Conservation (phyloP, 345 rosid species). For the Populus deltoides region DNA sequence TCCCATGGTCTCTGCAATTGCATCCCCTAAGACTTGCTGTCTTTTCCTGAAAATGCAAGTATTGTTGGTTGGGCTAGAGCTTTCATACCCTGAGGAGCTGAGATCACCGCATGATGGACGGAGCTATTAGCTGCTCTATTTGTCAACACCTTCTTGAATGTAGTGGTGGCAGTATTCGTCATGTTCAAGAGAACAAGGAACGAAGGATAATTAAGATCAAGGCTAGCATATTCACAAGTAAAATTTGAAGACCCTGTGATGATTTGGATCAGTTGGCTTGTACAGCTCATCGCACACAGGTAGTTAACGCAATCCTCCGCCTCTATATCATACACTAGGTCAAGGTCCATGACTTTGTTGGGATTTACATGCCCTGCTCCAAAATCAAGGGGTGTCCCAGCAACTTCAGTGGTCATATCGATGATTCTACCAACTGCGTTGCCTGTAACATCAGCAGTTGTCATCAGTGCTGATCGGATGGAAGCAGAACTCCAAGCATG, state of each 20-base stretch:
- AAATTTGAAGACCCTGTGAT: slow-evolving; percentile 31
- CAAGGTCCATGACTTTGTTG: slow-evolving; percentile 41
- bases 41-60: slow-evolving; percentile 28
- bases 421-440: slow-evolving; percentile 26
- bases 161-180: slow-evolving; percentile 36
- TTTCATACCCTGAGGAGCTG: slow-evolving; percentile 34
- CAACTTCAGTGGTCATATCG: slow-evolving; percentile 29
- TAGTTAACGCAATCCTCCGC: slow-evolving; percentile 32
- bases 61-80: slow-evolving; percentile 28
- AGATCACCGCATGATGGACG: slow-evolving; percentile 23
- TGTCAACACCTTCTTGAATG: slow-evolving; percentile 40
- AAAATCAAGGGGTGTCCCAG: slow-evolving; percentile 47
- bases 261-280: slow-evolving; percentile 28
- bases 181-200: slow-evolving; percentile 45
- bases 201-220: slow-evolving; percentile 54
- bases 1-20: no score
- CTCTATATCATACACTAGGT: slow-evolving; percentile 43
- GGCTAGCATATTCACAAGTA: slow-evolving; percentile 22
- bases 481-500: slow-evolving; percentile 42
- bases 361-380: slow-evolving; percentile 50
- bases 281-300: slow-evolving; percentile 40
- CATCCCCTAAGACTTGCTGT: slow-evolving; percentile 27
- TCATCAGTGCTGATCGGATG: slow-evolving; percentile 54
- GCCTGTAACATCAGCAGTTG: slow-evolving; percentile 29
- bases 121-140: slow-evolving; percentile 33